Evolutionary conservation across 1,139 yeast genomes (phyloP), one percentile per base, ranked within the genome.

Genomic region (Geotrichum candidum): DNA sequence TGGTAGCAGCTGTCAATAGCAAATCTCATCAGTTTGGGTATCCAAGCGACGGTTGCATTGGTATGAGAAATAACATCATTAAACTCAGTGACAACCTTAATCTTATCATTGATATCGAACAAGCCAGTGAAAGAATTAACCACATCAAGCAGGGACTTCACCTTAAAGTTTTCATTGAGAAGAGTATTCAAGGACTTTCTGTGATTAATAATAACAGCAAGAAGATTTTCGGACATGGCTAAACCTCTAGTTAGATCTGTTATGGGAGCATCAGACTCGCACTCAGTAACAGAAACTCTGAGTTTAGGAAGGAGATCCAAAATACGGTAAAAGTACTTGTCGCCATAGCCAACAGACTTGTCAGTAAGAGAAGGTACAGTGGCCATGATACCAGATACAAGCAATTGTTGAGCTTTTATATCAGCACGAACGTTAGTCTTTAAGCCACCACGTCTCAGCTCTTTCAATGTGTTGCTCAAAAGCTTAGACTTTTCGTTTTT

Each of bases 221-320:
- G 73, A 60, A 90, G 74, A 71, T 90, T 87, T 68, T 94, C 98
- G 9, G 85, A 78, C n/a, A 86, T 85, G 1, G 94, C 90, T 68
- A 90, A 77, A 53, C 91, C 96, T 67, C 86, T 87, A 64, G 84
- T 88, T 50, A 90, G 82, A 71, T 89, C 96, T 1, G 82, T 78
- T 27, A 81, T 80, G 1, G 97, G 95, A 25, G 90, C 85, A 69
- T 91, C 98, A 13, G 83, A 88, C 22, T 85, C 84, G 46, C 80
- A 78, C 5, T 70, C 67, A 1, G 84, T 74, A 22, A 86, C 85
- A 1, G 90, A 78, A 38, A 85, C 81, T 69, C 96, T 81, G 63
- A 94, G 76, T 55, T 94, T 80, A 7, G 98, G 98, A 52, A 92
- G 75, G 57, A 91, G 73, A 68, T 94, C 99, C 60, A 94, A 74